These are phyloP conservation scores for Colletotrichum sp. DNA, from an alignment of 2,329 filamentous ascomycete genomes.

Conservation along the genomic window DNA sequence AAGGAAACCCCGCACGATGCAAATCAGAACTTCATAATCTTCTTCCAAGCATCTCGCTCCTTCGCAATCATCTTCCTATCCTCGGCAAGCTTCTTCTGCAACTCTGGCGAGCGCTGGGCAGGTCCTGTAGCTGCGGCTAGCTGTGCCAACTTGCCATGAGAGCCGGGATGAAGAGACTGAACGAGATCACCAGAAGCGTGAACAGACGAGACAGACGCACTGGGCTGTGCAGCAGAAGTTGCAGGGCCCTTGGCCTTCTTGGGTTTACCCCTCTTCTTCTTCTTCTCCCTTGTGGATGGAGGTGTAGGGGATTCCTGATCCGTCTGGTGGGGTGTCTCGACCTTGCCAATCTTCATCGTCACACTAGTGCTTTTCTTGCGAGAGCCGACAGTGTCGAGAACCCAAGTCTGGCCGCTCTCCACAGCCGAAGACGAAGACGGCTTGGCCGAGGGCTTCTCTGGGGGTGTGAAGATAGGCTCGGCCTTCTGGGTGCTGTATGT, in stretches of 20 bases:
- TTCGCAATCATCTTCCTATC: not conserved
- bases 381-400: not conserved
- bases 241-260: not conserved
- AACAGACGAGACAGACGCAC: not conserved
- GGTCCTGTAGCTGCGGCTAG: not conserved
- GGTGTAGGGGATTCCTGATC: not conserved
- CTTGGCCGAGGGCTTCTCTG: not conserved
- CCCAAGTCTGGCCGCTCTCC: not conserved
- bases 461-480: not conserved
- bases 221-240: not conserved
- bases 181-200: not conserved
- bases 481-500: not conserved
- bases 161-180: not conserved
- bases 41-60: conserved; percentile 17
- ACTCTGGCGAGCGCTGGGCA: not conserved
- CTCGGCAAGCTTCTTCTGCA: not conserved
- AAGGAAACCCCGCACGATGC: not conserved
- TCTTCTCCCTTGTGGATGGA: not conserved
- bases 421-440: not conserved
- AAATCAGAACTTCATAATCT: not conserved
- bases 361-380: not conserved
- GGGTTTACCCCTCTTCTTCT: not conserved
- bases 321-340: not conserved
- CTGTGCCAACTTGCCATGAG: not conserved
- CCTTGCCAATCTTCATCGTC: not conserved